phyloP scores from a whole-genome alignment of 176 grass and related monocot species.

The Juncus inflexus region DNA sequence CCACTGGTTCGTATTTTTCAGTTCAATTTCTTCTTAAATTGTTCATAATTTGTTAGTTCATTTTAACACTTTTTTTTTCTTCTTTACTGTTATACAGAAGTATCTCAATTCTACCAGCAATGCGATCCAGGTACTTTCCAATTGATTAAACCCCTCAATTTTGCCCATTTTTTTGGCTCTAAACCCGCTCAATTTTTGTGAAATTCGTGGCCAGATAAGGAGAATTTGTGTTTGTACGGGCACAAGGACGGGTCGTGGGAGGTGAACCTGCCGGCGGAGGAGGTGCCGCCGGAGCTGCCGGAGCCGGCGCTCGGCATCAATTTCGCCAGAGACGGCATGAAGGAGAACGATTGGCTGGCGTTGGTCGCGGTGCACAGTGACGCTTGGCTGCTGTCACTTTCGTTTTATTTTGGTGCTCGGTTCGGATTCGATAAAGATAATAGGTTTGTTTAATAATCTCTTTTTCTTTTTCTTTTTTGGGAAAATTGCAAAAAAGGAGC shows the following conservation, averaged over 20 bases:
- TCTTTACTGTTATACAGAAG: conserved; percentile 49
- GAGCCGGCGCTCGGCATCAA: conserved; percentile 87
- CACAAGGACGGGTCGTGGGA: conserved; percentile 68
- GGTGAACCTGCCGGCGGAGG: conserved; percentile 63
- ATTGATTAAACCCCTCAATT: not conserved
- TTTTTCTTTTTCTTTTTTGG: not conserved
- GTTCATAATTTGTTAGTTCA: not conserved
- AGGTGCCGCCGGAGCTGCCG: conserved; percentile 81
- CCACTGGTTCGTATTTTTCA: conserved; percentile 48
- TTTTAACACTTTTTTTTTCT: conserved; percentile 24
- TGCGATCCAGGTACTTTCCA: conserved; percentile 57
- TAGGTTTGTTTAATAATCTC: conserved; percentile 32
- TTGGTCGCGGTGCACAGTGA: conserved; percentile 89
- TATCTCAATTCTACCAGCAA: conserved; percentile 70
- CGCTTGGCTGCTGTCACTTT: conserved; percentile 69
- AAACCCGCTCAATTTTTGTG: conserved; percentile 14
- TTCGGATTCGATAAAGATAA: conserved; percentile 78
- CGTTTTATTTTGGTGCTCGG: conserved; percentile 72
- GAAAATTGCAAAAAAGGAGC: not conserved
- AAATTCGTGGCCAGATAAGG: conserved; percentile 51
- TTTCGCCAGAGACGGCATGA: conserved; percentile 85
- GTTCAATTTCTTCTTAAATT: not conserved
- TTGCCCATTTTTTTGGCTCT: not conserved
- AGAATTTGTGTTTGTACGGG: conserved; percentile 82
- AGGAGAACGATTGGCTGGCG: conserved; percentile 60